Base-by-base conservation (phyloP, 2,329 filamentous ascomycete species). In the Penicillium griseofulvum region DNA sequence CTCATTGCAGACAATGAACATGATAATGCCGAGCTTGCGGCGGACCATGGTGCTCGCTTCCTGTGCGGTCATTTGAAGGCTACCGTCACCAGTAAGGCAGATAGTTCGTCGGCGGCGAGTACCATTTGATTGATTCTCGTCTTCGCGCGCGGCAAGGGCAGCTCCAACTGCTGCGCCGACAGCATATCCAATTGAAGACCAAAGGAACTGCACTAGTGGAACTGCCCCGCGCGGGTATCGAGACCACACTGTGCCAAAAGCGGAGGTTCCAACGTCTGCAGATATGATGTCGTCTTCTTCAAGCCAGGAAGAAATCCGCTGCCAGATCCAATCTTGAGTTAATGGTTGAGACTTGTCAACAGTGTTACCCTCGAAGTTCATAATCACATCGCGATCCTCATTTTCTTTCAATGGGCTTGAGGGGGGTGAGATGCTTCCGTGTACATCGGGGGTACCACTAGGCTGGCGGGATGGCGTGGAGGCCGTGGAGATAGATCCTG, bases 81-180 rank as follows among this genome's bases (percentile, higher is more conserved):
- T 89, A 19, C 91, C 91, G 66, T 96, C 91, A n/a, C 91, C 90
- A 10, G 90, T 89, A 67, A 94, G 90, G 34, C 94, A 78, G 43
- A 96, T 86, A 0, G 87, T 90, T 55, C 91, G 76, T 19, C 68
- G 78, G n/a, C 82, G 75, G 11, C 8, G 6, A 14, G 31, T 8
- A 0, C 11, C 38, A 2, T 44, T 12, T 11, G 41, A 39, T n/a
- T 42, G 22, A 16, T 54, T 16, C 48, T 83, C 78, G 26, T 74
- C 71, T 67, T 92, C 89, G 58, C 83, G 84, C 0, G 84, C 83
- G 0, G 88, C 90, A 5, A 92, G 78, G 0, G 87, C 88, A 7
- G 89, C 90, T 31, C 85, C 85, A 63, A 85, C 80, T 28, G 77
- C 77, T 1, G 83, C 77, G 17, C 82, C 83, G 0, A 85, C 79